Base-by-base conservation (phyloP, 164 flowering plant species). In the Nelumbo lutea region DNA sequence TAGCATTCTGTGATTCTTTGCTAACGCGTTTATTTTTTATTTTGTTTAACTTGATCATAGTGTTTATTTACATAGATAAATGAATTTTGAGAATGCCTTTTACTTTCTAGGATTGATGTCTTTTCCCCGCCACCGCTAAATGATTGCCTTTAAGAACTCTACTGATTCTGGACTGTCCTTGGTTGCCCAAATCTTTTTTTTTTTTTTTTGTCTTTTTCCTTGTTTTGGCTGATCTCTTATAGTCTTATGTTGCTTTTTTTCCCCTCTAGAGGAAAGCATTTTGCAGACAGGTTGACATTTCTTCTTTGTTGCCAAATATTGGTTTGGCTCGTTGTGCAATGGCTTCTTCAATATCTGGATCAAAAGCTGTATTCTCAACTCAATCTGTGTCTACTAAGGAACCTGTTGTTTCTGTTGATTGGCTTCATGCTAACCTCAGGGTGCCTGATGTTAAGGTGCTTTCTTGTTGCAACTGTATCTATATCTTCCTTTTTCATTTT, bases 381-480 rank as follows among this genome's bases (percentile, higher is more conserved):
- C 76, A 74, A 44, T 79, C 95, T 51, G 53, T 85, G 67, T 69
- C 96, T 40, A 72, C 86, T 44, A 80, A 60, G 65, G 97, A 96
- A 62, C 97, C 99, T 72, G 91, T 93, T 77, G 96, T 96, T 76
- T 91, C 98, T 39, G 96, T 82, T 76, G 98, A 96, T 66, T 89
- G 95, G 96, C 90, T 96, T 60, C 90, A 87, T 80, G 78, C 89
- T n/a, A 90, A 96, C 75, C 84, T 93, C 46, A 80, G 78, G 79
- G 90, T 82, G 57, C 95, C 97, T 58, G 86, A 86, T 68, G 44
- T 93, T 73, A 96, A 93, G 98, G 99, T 95, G 75, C 64, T 38
- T 73, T 3, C 59, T 60, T 39, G 42, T 40, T 58, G 13, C 40
- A 8, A 3, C 6, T 45, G 1, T 42, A n/a, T 65, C 14, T 13